A percentile compares a stretch with the other conserved stretches of the same genome.
Conservation (phyloP, 148 eudicot species). For the Chenopodium suecicum region DNA sequence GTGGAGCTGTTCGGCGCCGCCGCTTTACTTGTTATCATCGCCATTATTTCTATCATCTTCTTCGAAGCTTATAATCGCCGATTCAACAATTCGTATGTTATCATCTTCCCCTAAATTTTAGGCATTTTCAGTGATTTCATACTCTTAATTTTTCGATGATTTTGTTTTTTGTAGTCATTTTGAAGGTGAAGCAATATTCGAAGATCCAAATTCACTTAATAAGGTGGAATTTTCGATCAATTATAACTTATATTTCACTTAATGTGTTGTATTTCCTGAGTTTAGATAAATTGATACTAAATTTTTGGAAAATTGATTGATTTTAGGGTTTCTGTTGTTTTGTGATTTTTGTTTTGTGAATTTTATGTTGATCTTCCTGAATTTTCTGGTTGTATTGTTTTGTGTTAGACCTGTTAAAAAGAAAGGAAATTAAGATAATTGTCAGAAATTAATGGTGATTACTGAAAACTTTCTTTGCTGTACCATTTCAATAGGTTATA, state of each 20-base stretch:
- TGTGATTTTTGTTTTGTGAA: background rate
- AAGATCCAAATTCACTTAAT: slow-evolving; percentile 87
- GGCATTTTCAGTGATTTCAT: background rate
- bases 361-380: background rate
- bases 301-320: slow-evolving; percentile 8
- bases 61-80: slow-evolving; percentile 64
- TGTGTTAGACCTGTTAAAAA: too few species aligned
- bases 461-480: background rate
- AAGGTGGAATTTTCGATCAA: slow-evolving; percentile 38
- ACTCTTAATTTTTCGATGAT: background rate
- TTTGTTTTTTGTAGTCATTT: slow-evolving; percentile 46
- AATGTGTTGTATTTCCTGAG: background rate
- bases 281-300: slow-evolving; percentile 2
- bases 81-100: slow-evolving; percentile 56
- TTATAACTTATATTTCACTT: slow-evolving; percentile 3
- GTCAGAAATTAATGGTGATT: background rate
- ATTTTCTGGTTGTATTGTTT: background rate
- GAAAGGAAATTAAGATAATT: too few species aligned
- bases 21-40: slow-evolving; percentile 38
- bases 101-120: background rate
- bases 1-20: slow-evolving; percentile 38
- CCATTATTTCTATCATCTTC: slow-evolving; percentile 45
- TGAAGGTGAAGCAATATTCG: slow-evolving; percentile 59
- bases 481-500: background rate
- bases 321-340: slow-evolving; percentile 16